Base-by-base conservation (phyloP, 2,329 filamentous ascomycete genomes). In the Colletotrichum musae region DNA sequence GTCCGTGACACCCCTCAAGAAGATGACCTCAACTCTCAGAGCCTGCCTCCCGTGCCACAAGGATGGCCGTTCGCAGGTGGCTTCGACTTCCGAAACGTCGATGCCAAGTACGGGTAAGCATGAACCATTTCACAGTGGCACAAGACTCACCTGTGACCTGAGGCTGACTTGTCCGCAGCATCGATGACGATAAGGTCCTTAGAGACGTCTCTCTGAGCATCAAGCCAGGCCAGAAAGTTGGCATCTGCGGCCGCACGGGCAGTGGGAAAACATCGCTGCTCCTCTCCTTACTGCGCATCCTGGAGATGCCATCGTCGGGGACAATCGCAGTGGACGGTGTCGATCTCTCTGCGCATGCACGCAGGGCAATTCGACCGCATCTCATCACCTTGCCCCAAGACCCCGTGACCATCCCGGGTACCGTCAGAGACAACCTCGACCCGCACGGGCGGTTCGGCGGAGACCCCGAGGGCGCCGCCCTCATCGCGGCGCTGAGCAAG, bases 231-330 rank as follows among this genome's bases (percentile, higher is more conserved):
- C 73, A 77, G 58, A 80, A 79, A 58, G 72, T 81, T 12, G 80
- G 75, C 6, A 72, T 82, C 7, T 79, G 78, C 53, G 80, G 80
- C 3, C 73, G 80, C 1, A 80, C 79, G 0, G 79, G 77, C 61
- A 72, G 73, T 45, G 73, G 74, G 7, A 75, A 74, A 36, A 72
- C 69, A 15, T 74, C 73, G 5, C 50, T 75, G 1, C 45, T 75
- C 24, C 62, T 72, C 12, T 67, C 71, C 3, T 76, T 88, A 1
- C 80, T 88, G n/a, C 81, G 84, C 4, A 80, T 88, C 52, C 71
- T 87, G 2, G 84, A 87, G 18, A 73, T 82, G 2, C 77, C 77
- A 1, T 24, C 64, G 3, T 26, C 64, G 2, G 75, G 76, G 0
- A 76, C 68, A 3, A 82, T 89, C 45, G 74, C 60, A 1, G 78